A percentile compares a stretch with the other conserved stretches of the same genome.
phyloP scores from a whole-genome alignment of 148 eudicot species.

The Rhododendron molle region DNA sequence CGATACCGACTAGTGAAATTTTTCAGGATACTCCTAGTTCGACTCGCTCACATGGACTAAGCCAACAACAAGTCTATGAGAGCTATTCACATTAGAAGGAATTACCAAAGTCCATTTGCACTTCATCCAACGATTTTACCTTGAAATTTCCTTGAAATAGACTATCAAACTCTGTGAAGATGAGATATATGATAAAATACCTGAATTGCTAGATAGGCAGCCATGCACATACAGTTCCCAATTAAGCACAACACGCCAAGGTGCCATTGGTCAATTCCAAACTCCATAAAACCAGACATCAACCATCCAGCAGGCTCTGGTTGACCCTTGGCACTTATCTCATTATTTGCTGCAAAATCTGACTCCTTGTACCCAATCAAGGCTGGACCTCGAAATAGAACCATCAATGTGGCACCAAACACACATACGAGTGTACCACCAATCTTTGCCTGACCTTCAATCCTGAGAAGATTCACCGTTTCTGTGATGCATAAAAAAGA shows the following conservation, averaged over 20 bases:
- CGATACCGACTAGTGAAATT: background rate
- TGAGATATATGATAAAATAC: conserved; percentile 26
- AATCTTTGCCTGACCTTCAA: conserved; percentile 83
- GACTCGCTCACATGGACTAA: background rate
- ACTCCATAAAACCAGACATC: conserved; percentile 42
- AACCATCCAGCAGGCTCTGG: conserved; percentile 85
- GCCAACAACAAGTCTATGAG: background rate
- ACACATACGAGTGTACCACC: conserved; percentile 84
- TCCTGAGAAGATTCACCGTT: conserved; percentile 63
- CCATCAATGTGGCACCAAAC: conserved; percentile 88
- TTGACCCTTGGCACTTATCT: conserved; percentile 68
- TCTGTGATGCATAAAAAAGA: conserved; percentile 85
- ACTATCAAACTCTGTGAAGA: background rate
- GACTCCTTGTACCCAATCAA: conserved; percentile 53
- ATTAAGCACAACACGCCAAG: conserved; percentile 83
- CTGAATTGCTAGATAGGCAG: conserved; percentile 88
- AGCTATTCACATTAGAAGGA: background rate
- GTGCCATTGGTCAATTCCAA: conserved; percentile 74
- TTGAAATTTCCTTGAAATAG: no score
- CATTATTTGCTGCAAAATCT: conserved; percentile 33
- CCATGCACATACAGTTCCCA: conserved; percentile 97
- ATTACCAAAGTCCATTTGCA: background rate
- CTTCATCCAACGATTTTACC: background rate
- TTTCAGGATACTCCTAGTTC: background rate
- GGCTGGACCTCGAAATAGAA: conserved; percentile 72